A percentile compares a stretch with the other conserved stretches of the same genome.
phyloP scores from a whole-genome alignment of 2,329 filamentous ascomycete genomes.

The Coniochaeta sp. region DNA sequence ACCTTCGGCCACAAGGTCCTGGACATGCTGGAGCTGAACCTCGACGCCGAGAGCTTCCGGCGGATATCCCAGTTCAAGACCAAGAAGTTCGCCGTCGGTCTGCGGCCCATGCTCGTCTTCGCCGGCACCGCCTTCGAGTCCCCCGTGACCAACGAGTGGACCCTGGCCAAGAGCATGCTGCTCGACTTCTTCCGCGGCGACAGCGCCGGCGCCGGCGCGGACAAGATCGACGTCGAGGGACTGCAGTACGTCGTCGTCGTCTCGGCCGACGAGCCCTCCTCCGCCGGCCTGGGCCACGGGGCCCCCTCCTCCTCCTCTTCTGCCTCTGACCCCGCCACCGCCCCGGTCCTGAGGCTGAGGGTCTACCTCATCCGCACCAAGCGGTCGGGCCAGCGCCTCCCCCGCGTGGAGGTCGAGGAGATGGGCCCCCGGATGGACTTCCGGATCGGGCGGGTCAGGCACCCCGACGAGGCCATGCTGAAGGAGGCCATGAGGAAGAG shows the following conservation, averaged over 20 bases:
- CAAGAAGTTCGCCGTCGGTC: slow-evolving; percentile 66
- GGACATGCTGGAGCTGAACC: slow-evolving; percentile 88
- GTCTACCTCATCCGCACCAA: slow-evolving; percentile 83
- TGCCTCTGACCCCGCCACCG: slow-evolving; percentile 25
- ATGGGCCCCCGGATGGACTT: slow-evolving; percentile 94
- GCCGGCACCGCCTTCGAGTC: slow-evolving; percentile 82
- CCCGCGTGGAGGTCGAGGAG: slow-evolving; percentile 88
- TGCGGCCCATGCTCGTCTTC: slow-evolving; percentile 89
- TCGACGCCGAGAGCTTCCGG: slow-evolving; percentile 67
- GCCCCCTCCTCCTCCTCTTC: slow-evolving; percentile 2
- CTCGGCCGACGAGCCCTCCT: slow-evolving; percentile 57
- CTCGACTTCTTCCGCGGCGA: slow-evolving; percentile 88
- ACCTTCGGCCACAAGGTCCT: slow-evolving; percentile 82
- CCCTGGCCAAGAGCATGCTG: slow-evolving; percentile 78
- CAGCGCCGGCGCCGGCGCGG: slow-evolving; percentile 31
- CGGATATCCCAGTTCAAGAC: slow-evolving; percentile 69
- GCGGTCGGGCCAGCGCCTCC: slow-evolving; percentile 78
- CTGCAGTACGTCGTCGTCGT: slow-evolving; percentile 85
- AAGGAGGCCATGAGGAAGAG: slow-evolving; percentile 89
- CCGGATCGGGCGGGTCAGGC: slow-evolving; percentile 69
- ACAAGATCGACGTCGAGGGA: slow-evolving; percentile 89
- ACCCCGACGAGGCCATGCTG: slow-evolving; percentile 70
- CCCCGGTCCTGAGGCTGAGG: slow-evolving; percentile 58
- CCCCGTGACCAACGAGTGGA: slow-evolving; percentile 70
- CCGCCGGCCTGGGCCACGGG: slow-evolving; percentile 17